Evolutionary conservation across 1,284 basidiomycete species (phyloP).

Genomic region (Coriolopsis trogii): DNA sequence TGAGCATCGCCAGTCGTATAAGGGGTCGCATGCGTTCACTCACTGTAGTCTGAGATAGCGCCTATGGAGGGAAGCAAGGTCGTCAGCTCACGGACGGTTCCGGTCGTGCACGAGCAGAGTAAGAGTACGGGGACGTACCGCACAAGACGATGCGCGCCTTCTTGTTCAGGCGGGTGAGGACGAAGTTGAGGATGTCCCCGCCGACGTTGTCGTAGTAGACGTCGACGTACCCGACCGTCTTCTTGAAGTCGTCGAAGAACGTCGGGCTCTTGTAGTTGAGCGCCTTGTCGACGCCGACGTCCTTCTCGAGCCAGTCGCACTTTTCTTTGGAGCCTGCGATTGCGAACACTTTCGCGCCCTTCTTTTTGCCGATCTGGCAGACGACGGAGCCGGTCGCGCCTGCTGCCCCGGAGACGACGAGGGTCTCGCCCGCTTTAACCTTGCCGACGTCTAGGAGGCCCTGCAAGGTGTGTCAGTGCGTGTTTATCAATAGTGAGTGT

Average conservation of each 20-base stretch:
- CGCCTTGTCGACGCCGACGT: conserved; percentile 81
- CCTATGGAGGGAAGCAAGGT: conserved; percentile 40
- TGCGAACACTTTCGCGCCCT: conserved; percentile 81
- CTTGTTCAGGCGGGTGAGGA: conserved; percentile 73
- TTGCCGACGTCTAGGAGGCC: conserved; percentile 82
- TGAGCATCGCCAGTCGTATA: not conserved
- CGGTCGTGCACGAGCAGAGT: too few species aligned
- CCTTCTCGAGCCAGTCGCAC: conserved; percentile 79
- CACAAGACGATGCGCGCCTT: conserved; percentile 80
- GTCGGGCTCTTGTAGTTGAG: conserved; percentile 86
- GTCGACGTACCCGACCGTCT: conserved; percentile 66
- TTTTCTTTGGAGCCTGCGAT: conserved; percentile 84
- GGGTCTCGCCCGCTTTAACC: conserved; percentile 79
- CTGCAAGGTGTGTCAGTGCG: conserved; percentile 39
- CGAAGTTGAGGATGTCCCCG: conserved; percentile 81
- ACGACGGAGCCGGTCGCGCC: conserved; percentile 82
- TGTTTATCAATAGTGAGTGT: not conserved
- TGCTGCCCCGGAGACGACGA: conserved; percentile 88
- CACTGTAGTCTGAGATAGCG: conserved; percentile 82
- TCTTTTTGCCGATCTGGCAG: conserved; percentile 77
- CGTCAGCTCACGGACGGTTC: too few species aligned
- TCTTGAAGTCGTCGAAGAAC: conserved; percentile 70
- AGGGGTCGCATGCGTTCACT: too few species aligned
- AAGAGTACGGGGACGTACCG: conserved; percentile 42
- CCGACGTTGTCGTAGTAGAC: conserved; percentile 91